Base-by-base conservation (phyloP, 805 yeast genomes). In the Pichia sporocuriosa region DNA sequence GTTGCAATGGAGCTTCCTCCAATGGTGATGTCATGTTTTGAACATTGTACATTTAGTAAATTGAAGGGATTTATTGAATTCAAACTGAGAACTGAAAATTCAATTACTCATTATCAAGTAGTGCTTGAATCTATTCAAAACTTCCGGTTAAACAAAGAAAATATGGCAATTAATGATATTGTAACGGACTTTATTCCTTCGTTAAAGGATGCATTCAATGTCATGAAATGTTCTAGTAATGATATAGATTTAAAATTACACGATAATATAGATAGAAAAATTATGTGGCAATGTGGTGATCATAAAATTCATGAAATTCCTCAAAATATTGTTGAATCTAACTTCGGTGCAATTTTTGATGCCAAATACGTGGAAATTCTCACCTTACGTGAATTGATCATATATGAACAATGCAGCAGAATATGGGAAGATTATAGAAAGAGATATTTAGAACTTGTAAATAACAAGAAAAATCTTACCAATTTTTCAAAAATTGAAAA, bases 1-100 rank as follows among this genome's bases (percentile, higher is more conserved):
- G 72, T 75, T 36, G 69, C 68, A 22, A 62, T 62, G 3, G 81
- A 84, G 47, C 62, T 79, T 9, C 68, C 68, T 8, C 59, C 68
- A 19, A 73, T 70, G 52, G 58, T 77, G 13, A 57, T 65, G 27
- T 63, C 67, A 17, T 82, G 84, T 0, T 77, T 83, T 50, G 73
- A 78, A 28, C 68, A 70, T 20, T 68, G 71, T 17, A 70, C 82
- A 0, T 84, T 72, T 58, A 78, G 80, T 45, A 88, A 87, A 55
- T 53, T 87, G 15, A 67, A 70, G 23, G 81, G 87, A 1, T 76
- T 87, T 58, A 52, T 82, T 16, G 77, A 77, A 17, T 78, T 89
- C 48, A 75, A 75, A 13, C 53, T 58, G 11, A 67, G 78, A 37
- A 50, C 86, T 34, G 52, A 60, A 3, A 58, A 66, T 37, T 84